Evolutionary conservation across 2,329 filamentous ascomycete species (phyloP).

Genomic region (Neonectria ditissima): DNA sequence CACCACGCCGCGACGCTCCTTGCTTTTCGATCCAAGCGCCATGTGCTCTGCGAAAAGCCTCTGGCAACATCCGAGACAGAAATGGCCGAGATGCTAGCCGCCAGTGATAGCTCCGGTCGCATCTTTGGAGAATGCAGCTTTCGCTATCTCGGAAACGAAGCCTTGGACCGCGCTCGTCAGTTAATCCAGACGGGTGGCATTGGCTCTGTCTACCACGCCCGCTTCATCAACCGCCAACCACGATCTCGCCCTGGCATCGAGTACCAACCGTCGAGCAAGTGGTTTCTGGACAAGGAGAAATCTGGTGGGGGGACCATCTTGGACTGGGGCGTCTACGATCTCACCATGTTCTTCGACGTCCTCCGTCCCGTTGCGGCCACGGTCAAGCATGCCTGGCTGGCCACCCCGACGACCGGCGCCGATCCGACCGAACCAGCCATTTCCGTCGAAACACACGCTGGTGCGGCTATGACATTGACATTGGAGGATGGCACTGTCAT

Average conservation of each 20-base stretch:
- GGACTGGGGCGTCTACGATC: slow-evolving; percentile 31
- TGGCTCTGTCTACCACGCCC: slow-evolving; percentile 27
- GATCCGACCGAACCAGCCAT: slow-evolving; percentile 17
- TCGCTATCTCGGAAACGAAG: slow-evolving; percentile 28
- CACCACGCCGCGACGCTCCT: slow-evolving; percentile 25
- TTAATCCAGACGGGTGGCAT: slow-evolving; percentile 19
- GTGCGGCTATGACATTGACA: slow-evolving; percentile 19
- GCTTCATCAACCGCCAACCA: slow-evolving; percentile 28
- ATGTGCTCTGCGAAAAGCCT: slow-evolving; percentile 31
- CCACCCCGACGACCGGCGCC: slow-evolving; percentile 17
- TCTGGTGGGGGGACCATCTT: slow-evolving; percentile 28
- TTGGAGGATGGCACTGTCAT: slow-evolving; percentile 18
- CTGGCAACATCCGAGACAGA: slow-evolving; percentile 25
- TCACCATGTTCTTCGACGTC: slow-evolving; percentile 32
- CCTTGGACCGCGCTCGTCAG: slow-evolving; percentile 19
- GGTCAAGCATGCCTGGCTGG: slow-evolving; percentile 28
- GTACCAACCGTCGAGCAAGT: slow-evolving; percentile 29
- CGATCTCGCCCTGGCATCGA: slow-evolving; percentile 29
- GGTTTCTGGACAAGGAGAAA: slow-evolving; percentile 27
- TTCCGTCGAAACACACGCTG: slow-evolving; percentile 28
- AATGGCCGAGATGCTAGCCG: slow-evolving; percentile 28
- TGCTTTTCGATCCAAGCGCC: slow-evolving; percentile 24
- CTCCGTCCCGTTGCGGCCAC: slow-evolving; percentile 23
- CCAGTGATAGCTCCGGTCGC: slow-evolving; percentile 12
- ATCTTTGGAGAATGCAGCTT: slow-evolving; percentile 29